These are phyloP conservation scores for Cladosporium sp. DNA, from an alignment of 2,329 filamentous ascomycete species.

Conservation along the genomic window DNA sequence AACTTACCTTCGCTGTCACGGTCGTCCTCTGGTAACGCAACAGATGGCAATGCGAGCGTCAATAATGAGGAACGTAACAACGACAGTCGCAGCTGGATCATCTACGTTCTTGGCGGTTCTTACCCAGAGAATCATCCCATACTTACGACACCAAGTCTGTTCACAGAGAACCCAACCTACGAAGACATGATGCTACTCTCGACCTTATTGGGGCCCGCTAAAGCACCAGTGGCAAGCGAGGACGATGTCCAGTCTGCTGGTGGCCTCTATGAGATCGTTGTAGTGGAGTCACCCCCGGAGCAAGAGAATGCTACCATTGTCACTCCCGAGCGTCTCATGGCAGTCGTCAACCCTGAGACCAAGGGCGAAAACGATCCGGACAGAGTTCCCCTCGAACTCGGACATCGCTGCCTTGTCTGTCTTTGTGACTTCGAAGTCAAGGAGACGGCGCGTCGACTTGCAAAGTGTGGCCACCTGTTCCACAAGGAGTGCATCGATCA, in stretches of 20 bases:
- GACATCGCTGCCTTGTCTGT: constrained; percentile 59
- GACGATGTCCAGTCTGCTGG: constrained; percentile 58
- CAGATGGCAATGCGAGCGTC: constrained; percentile 33
- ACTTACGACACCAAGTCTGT: constrained; percentile 62
- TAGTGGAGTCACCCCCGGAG: constrained; percentile 19
- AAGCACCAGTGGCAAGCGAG: constrained; percentile 60
- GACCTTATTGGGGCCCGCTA: constrained; percentile 59
- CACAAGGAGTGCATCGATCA: constrained; percentile 65
- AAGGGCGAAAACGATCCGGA: constrained; percentile 23
- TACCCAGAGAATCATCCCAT: constrained; percentile 65
- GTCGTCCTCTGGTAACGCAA: constrained; percentile 22
- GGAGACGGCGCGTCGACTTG: constrained; percentile 55
- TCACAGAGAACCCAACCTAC: constrained; percentile 65
- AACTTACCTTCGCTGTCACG: constrained; percentile 46
- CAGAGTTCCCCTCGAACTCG: constrained; percentile 27
- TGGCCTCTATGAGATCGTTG: constrained; percentile 50
- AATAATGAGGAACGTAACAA: constrained; percentile 20
- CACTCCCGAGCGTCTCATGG: constrained; percentile 24
- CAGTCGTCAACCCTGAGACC: constrained; percentile 21
- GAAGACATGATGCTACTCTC: constrained; percentile 67
- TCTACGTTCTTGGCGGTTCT: constrained; percentile 65
- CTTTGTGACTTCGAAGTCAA: constrained; percentile 58
- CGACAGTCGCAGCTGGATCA: constrained; percentile 61
- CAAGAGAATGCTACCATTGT: constrained; percentile 16
- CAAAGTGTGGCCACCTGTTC: constrained; percentile 60